Conservation (phyloP, 805 yeast genomes). For the Candida ortonii region DNA sequence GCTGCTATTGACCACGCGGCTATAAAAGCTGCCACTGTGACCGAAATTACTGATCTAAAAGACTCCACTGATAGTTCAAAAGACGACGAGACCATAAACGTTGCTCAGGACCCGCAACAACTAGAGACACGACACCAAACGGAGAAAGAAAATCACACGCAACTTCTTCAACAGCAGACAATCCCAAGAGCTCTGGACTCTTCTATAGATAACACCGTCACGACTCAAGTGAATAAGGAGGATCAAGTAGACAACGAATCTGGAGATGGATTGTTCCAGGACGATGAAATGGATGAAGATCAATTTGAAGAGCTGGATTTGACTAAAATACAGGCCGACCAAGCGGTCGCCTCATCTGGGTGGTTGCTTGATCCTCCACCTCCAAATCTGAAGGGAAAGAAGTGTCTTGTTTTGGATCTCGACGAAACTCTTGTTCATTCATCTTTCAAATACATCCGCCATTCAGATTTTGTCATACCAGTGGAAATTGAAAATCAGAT, state of each 20-base stretch:
- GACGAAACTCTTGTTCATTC: conserved; percentile 98
- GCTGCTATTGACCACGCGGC: conserved; percentile 9
- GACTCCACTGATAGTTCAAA: conserved; percentile 36
- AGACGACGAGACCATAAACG: conserved; percentile 32
- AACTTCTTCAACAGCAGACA: conserved; percentile 14
- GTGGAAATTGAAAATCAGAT: conserved; percentile 92
- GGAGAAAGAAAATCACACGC: conserved; percentile 13
- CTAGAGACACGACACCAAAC: conserved; percentile 6
- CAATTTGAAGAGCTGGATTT: conserved; percentile 47
- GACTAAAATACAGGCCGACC: conserved; percentile 67
- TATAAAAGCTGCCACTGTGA: conserved; percentile 19
- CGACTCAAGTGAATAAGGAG: conserved; percentile 15
- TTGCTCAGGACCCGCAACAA: conserved; percentile 6
- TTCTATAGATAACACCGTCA: conserved; percentile 8
- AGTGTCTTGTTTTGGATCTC: conserved; percentile 85
- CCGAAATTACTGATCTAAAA: conserved; percentile 32
- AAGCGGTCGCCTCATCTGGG: conserved; percentile 62
- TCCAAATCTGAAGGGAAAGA: conserved; percentile 53
- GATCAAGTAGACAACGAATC: conserved; percentile 20
- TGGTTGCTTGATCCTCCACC: conserved; percentile 60
- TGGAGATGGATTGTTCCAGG: conserved; percentile 16
- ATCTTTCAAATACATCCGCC: conserved; percentile 83
- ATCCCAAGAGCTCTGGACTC: conserved; percentile 15
- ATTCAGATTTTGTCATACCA: conserved; percentile 95
- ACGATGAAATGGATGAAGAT: conserved; percentile 23